Evolutionary conservation across 2,329 filamentous ascomycete species (phyloP), one percentile per base, ranked within the genome.

Genomic region (Trichoderma afroharzianum): DNA sequence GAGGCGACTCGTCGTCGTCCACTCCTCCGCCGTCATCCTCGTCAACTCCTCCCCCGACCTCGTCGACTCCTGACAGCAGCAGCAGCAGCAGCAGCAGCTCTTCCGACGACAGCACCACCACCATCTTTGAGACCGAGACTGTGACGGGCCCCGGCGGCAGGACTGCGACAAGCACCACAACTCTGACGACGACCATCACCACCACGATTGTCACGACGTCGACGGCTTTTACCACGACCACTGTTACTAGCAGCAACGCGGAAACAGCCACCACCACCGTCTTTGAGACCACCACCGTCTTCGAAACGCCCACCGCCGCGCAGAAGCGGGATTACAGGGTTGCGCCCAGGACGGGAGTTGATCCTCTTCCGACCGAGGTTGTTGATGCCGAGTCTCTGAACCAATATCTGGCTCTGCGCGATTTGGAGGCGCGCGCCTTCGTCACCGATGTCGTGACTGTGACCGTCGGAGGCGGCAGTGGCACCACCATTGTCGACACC

Each of bases 241-340:
- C 81, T 68, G 77, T 82, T 68, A 83, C 82, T 64, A 78, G 75
- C 71, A 77, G 74, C 69, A 77, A 80, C 64, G 77, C 76, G 39
- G 76, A 79, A 6, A 81, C 80, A 14, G 81, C 82, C 43, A 83
- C 82, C 9, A 76, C 71, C 55, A 81, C 77, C 28, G 75, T 79
- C 57, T 83, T 78, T 59, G 75, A 76, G 63, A 83, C 82, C 1
- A 78, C 76, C 3, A 83, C 81, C 11, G 63, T 77, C 50, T 74
- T 76, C 67, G 76, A 77, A 2, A 63, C 68, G 43, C 43, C 67
- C 43, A 55, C 47, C 3, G 24, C 47, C 28, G 18, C 55, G 15
- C 43, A 63, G 68, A 70, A 63, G 68, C 43, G 68, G 18, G 47
- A 63, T 70, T 6, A 14, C 28, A n/a, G 30, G 58, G n/a, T 63